Conservation (phyloP, 441 rosid species). For the Gossypium trilobum region DNA sequence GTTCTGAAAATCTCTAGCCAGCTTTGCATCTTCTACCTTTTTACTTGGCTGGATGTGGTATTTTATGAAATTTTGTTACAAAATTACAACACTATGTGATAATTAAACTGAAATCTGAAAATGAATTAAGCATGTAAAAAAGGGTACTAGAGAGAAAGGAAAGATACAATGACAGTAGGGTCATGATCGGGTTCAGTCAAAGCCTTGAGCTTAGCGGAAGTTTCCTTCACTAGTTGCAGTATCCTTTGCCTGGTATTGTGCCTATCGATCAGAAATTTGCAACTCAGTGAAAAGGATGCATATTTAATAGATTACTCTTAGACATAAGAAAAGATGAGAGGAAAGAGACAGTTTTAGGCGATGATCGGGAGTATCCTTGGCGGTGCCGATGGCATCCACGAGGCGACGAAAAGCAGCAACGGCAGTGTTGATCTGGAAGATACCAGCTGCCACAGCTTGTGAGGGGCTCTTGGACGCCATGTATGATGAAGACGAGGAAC, state of each 20-base stretch:
- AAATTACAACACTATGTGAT: background rate
- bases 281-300: background rate
- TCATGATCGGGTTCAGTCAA: constrained; percentile 49
- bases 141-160: background rate
- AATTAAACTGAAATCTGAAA: background rate
- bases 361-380: constrained; percentile 59
- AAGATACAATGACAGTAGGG: constrained; percentile 31
- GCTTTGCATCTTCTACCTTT: constrained; percentile 63
- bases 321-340: background rate
- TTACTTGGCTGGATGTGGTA: constrained; percentile 33
- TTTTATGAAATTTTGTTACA: background rate
- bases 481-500: constrained; percentile 25
- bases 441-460: constrained; percentile 54
- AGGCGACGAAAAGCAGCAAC: constrained; percentile 60
- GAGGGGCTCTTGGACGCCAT: constrained; percentile 36
- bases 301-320: background rate
- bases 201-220: constrained; percentile 53
- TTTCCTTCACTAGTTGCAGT: constrained; percentile 54
- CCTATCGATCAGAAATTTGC: constrained; percentile 23
- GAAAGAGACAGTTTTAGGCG: constrained; percentile 42
- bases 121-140: background rate
- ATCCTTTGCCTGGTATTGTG: constrained; percentile 53
- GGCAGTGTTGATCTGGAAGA: constrained; percentile 65
- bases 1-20: constrained; percentile 57
- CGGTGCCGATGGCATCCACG: constrained; percentile 51